Percentiles rank a stretch among this genome's conserved stretches.
Conservation (phyloP, 2,329 filamentous ascomycete species). For the Colletotrichum ledebouriae region DNA sequence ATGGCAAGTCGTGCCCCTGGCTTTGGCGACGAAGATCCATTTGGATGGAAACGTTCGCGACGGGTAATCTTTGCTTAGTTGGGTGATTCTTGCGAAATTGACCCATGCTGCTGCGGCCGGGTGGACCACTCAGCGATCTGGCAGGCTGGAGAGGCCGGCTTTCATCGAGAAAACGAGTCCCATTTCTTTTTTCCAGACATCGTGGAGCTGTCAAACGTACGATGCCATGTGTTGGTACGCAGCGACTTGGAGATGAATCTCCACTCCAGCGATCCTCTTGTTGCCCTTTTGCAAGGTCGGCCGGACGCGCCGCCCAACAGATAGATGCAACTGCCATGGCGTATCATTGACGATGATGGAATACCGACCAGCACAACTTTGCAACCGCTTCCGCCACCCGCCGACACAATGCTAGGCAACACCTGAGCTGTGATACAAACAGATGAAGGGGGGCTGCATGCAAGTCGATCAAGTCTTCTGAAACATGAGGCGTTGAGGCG, state of each 20-base stretch:
- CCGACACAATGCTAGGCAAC: conserved; percentile 19
- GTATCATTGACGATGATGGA: conserved; percentile 14
- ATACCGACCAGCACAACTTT: conserved; percentile 8
- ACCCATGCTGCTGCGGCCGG: conserved; percentile 32
- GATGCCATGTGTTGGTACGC: conserved; percentile 40
- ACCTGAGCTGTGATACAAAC: conserved; percentile 28
- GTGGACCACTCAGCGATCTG: conserved; percentile 41
- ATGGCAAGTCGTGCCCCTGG: conserved; percentile 30
- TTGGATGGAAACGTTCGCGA: conserved; percentile 31
- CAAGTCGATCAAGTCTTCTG: conserved; percentile 39
- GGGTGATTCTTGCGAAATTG: conserved; percentile 40
- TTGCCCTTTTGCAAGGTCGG: conserved; percentile 18
- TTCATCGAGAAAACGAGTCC: conserved; percentile 37
- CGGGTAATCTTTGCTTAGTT: conserved; percentile 41
- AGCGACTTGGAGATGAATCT: conserved; percentile 23
- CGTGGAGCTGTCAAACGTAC: conserved; percentile 40
- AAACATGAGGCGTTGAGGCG: conserved; percentile 42
- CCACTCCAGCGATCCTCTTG: conserved; percentile 30
- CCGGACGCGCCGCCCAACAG: conserved; percentile 34
- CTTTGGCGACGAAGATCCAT: conserved; percentile 32
- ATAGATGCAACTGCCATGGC: conserved; percentile 3
- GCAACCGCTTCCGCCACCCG: conserved; percentile 16
- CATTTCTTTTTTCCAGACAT: conserved; percentile 38
- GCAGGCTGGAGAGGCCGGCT: conserved; percentile 39
- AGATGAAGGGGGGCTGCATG: conserved; percentile 39